These are phyloP conservation scores for Tanacetum coccineum DNA, from an alignment of 129 eudicot species.

Conservation along the genomic window DNA sequence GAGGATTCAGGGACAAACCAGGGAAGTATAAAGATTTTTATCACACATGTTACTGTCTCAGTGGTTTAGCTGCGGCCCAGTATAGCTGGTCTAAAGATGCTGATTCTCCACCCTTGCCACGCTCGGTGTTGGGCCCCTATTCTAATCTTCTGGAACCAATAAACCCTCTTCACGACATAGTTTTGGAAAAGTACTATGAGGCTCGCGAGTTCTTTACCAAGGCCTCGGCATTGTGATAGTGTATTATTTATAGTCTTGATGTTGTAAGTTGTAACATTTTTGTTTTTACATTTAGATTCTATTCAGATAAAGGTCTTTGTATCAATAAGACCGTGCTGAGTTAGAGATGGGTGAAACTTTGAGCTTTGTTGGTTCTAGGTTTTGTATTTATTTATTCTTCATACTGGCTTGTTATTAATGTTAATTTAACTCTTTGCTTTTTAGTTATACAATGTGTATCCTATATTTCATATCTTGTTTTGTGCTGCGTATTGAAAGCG, in stretches of 20 bases:
- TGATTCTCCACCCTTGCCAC: conserved; percentile 59
- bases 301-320: conserved; percentile 1
- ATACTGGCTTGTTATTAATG: too few relatives aligned
- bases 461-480: background rate
- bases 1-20: conserved; percentile 96
- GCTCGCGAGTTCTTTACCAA: conserved; percentile 62
- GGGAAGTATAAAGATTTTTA: conserved; percentile 81
- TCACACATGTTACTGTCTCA: conserved; percentile 89
- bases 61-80: conserved; percentile 80
- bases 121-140: conserved; percentile 64
- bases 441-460: background rate
- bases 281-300: background rate
- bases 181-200: conserved; percentile 58
- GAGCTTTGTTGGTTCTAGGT: too few relatives aligned
- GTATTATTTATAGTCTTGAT: conserved; percentile 3
- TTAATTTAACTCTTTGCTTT: too few relatives aligned
- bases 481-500: too few relatives aligned
- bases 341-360: background rate
- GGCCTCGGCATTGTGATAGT: conserved; percentile 10
- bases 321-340: too few relatives aligned
- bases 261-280: conserved; percentile 17
- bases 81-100: conserved; percentile 42
- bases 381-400: too few relatives aligned
- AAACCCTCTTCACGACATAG: conserved; percentile 71
- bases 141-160: conserved; percentile 74